Evolutionary conservation across 371 early-diverging fungal genomes (phyloP).

Genomic region (Basidiobolus meristosporus): DNA sequence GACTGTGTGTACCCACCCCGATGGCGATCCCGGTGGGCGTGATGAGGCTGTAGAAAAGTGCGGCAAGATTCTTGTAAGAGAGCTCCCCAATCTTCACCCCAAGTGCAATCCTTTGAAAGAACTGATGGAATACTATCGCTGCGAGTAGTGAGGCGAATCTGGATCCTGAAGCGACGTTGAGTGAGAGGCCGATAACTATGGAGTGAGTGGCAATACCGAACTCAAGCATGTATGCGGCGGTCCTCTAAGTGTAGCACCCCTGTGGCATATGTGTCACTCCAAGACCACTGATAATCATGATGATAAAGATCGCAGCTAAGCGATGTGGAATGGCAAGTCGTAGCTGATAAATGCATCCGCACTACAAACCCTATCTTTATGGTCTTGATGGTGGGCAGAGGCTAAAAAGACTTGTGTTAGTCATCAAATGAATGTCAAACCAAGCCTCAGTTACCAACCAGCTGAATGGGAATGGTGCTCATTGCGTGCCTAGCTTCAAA

Average conservation of each 20-base stretch:
- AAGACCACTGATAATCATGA: slow-evolving; percentile 7
- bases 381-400: no score
- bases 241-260: no score
- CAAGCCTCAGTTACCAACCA: no score
- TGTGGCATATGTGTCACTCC: no score
- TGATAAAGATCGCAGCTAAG: slow-evolving; percentile 30
- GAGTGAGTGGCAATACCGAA: slow-evolving; percentile 73
- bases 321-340: slow-evolving; percentile 25
- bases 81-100: slow-evolving; percentile 49
- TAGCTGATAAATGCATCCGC: no score
- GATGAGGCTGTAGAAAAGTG: slow-evolving; percentile 3
- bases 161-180: slow-evolving; percentile 40
- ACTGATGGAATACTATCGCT: slow-evolving; percentile 79
- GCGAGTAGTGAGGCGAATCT: slow-evolving; percentile 50
- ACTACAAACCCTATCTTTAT: no score
- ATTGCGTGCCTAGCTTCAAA: no score
- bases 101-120: slow-evolving; percentile 76
- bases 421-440: no score
- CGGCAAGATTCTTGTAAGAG: slow-evolving; percentile 5
- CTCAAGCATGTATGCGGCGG: slow-evolving; percentile 46
- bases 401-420: no score
- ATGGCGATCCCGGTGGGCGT: slow-evolving; percentile 42
- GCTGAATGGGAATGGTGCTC: no score
- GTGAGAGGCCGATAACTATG: slow-evolving; percentile 63
- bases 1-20: slow-evolving; percentile 40